phyloP scores from a whole-genome alignment of 2,329 filamentous ascomycete species.

The Paecilomyces sp. region DNA sequence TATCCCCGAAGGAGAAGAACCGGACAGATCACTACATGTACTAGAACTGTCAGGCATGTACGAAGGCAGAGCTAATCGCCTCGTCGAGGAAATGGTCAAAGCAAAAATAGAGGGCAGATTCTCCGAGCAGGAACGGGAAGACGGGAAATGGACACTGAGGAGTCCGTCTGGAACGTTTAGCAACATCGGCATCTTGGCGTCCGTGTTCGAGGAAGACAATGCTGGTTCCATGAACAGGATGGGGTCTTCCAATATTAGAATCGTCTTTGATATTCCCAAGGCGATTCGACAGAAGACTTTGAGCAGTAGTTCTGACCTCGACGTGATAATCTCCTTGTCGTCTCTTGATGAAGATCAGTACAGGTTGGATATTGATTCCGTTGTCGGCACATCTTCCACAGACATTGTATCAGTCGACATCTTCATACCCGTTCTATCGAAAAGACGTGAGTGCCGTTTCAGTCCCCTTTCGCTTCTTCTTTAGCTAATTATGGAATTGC shows the following conservation, averaged over 20 bases:
- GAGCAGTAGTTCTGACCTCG: constrained; percentile 28
- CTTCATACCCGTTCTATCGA: constrained; percentile 66
- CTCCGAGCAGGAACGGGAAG: constrained; percentile 73
- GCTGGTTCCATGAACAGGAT: constrained; percentile 47
- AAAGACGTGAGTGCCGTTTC: constrained; percentile 52
- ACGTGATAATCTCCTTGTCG: constrained; percentile 59
- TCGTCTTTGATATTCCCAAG: constrained; percentile 31
- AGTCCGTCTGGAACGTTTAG: constrained; percentile 55
- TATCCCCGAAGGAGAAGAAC: constrained; percentile 12
- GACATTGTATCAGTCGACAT: constrained; percentile 68
- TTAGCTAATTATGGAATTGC: constrained; percentile 8
- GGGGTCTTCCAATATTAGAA: constrained; percentile 23
- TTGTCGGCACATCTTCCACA: constrained; percentile 63
- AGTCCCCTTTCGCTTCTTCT: neutral
- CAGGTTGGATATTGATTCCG: constrained; percentile 53
- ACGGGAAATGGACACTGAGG: constrained; percentile 71
- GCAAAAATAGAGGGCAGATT: constrained; percentile 81
- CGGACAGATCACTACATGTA: constrained; percentile 47
- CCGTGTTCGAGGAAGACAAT: constrained; percentile 34
- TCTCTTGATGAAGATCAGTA: constrained; percentile 56
- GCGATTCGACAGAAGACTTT: constrained; percentile 20
- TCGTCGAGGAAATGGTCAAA: constrained; percentile 79
- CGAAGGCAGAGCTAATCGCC: constrained; percentile 67
- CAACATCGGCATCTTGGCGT: constrained; percentile 46
- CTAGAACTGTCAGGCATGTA: constrained; percentile 69